Base-by-base conservation (phyloP, 352 stramenopile genomes). In the Peronospora farinosa region DNA sequence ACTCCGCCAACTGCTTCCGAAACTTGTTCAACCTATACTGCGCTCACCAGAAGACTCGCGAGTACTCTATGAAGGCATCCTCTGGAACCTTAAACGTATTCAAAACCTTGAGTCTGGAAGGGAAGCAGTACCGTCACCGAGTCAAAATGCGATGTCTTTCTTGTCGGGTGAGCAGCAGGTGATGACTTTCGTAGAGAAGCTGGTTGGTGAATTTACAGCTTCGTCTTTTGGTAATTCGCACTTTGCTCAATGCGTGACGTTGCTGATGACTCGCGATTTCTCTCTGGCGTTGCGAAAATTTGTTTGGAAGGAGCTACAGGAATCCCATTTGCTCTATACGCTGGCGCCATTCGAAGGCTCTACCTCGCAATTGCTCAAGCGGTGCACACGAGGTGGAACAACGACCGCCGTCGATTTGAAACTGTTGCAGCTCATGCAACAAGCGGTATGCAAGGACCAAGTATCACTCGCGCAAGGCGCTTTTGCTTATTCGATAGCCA, bases 281-380 rank as follows among this genome's bases (percentile, higher is more conserved):
- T 68, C 77, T 25, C 25, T 75, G 8, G 57, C 54, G n/a, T 35
- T 86, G 11, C 74, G 76, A 21, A 78, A 74, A 35, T 84, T 69
- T 41, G 65, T 88, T 25, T 90, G 79, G 79, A 84, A 83, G 48
- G 78, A 90, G 54, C 58, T 90, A 0, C 50, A 72, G 8, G 72
- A 63, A 13, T 72, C 63, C 10, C 72, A 67, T 27, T 38, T 85
- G 49, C 50, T 89, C 19, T 69, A 85, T 45, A 60, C 59, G 7
- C 70, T 87, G 7, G 51, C 62, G 16, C 56, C 68, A 7, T 79
- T 88, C 30, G 47, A 74, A 33, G 54, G 51, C 2, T 44, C 28
- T 1, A 60, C 43, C 7, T 10, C 21, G 13, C 43, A 63, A 28
- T 62, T 72, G n/a, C 65, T 81, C 19, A 44, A 43, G 7, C 44